phyloP scores from a whole-genome alignment of 2,329 filamentous ascomycete genomes.

The Aureobasidium sp. region DNA sequence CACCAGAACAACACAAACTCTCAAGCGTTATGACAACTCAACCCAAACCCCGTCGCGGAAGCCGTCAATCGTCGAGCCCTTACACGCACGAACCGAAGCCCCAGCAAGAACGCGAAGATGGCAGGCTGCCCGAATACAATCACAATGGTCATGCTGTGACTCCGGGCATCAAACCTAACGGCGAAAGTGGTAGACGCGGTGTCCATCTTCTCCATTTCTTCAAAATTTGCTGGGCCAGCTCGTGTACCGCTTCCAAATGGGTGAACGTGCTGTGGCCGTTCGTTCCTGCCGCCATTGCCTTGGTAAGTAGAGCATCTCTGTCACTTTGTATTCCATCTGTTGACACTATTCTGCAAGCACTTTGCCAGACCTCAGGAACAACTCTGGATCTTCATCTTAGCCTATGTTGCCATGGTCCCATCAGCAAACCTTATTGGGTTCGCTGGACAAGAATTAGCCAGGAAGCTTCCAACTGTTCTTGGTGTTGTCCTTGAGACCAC shows the following conservation, averaged over 20 bases:
- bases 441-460: slow-evolving; percentile 60
- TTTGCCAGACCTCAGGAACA: slow-evolving; percentile 36
- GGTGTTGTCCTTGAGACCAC: slow-evolving; percentile 48
- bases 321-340: background rate
- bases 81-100: slow-evolving; percentile 11
- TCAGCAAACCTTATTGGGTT: slow-evolving; percentile 47
- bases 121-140: slow-evolving; percentile 31
- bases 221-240: slow-evolving; percentile 36
- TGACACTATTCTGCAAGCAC: slow-evolving; percentile 20
- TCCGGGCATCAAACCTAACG: slow-evolving; percentile 36
- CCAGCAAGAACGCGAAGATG: slow-evolving; percentile 16
- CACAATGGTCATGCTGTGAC: slow-evolving; percentile 38
- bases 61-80: background rate
- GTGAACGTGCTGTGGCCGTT: slow-evolving; percentile 45
- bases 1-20: background rate
- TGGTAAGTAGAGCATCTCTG: slow-evolving; percentile 17
- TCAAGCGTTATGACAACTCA: slow-evolving; percentile 12
- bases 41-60: slow-evolving; percentile 12
- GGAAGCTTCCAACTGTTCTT: slow-evolving; percentile 66
- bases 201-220: slow-evolving; percentile 38
- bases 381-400: slow-evolving; percentile 40
- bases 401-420: slow-evolving; percentile 45
- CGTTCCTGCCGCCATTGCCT: slow-evolving; percentile 38
- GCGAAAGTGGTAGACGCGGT: slow-evolving; percentile 40
- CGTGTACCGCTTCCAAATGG: slow-evolving; percentile 37